Percentiles rank a stretch among this genome's conserved stretches.
Evolutionary conservation across 2,329 filamentous ascomycete species (phyloP).

Genomic region (Allantophomopsis cytisporea): DNA sequence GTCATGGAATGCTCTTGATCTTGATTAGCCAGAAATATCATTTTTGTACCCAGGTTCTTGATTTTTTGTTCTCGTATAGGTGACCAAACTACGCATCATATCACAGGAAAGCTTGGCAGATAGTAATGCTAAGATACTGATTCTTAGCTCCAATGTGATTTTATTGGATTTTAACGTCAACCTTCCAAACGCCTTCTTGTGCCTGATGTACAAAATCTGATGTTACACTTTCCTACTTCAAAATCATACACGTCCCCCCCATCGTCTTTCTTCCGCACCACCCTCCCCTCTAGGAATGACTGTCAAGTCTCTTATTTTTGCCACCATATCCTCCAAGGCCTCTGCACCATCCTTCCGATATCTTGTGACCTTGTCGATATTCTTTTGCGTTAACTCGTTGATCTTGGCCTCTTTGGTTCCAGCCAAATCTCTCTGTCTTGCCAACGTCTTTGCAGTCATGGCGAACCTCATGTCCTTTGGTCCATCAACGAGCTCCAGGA

Average conservation of each 20-base stretch:
- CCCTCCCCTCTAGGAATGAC: conserved; percentile 13
- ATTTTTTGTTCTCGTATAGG: too few relatives aligned
- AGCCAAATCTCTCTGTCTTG: conserved; percentile 42
- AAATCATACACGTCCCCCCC: conserved; percentile 13
- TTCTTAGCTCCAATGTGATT: too few relatives aligned
- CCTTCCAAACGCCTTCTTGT: too few relatives aligned
- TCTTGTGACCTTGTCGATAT: conserved; percentile 71
- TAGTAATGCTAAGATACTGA: too few relatives aligned
- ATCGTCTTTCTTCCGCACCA: conserved; percentile 18
- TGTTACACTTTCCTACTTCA: not conserved
- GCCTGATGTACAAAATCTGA: too few relatives aligned
- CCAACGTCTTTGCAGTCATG: conserved; percentile 78
- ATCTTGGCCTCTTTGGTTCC: conserved; percentile 27
- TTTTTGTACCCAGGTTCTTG: too few relatives aligned
- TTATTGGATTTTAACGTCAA: too few relatives aligned
- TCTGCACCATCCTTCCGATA: conserved; percentile 55
- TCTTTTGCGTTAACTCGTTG: conserved; percentile 61
- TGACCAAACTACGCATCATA: too few relatives aligned
- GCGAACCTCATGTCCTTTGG: conserved; percentile 89
- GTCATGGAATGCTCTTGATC: too few relatives aligned
- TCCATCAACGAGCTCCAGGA: conserved; percentile 90
- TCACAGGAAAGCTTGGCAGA: too few relatives aligned
- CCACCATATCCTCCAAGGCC: conserved; percentile 53
- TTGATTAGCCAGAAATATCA: too few relatives aligned
- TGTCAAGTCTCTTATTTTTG: conserved; percentile 21